phyloP scores from a whole-genome alignment of 1,284 basidiomycete genomes.

The Chondrostereum purpureum region DNA sequence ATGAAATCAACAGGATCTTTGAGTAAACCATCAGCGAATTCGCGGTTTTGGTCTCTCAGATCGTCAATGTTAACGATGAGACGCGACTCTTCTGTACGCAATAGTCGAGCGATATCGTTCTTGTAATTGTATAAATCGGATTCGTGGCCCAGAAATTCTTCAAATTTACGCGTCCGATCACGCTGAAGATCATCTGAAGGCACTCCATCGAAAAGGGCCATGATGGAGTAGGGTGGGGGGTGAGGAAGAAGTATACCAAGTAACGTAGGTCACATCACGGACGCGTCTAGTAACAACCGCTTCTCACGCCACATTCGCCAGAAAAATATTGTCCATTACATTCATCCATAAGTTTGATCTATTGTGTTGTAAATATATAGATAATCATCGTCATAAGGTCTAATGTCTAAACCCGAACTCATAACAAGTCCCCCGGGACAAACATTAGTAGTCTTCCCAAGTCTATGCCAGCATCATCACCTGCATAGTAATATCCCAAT shows the following conservation, averaged over 20 bases:
- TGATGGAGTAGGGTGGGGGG: too few relatives aligned
- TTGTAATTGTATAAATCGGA: slow-evolving; percentile 79
- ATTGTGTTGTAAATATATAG: too few relatives aligned
- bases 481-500: not conserved
- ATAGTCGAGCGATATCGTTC: slow-evolving; percentile 81
- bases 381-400: too few relatives aligned
- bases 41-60: slow-evolving; percentile 88
- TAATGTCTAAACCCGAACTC: too few relatives aligned
- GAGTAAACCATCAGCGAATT: slow-evolving; percentile 77
- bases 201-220: slow-evolving; percentile 46
- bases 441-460: not conserved
- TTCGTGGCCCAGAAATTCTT: slow-evolving; percentile 83
- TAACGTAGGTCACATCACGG: too few relatives aligned
- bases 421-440: too few relatives aligned
- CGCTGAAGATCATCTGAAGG: slow-evolving; percentile 68
- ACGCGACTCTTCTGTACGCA: slow-evolving; percentile 79
- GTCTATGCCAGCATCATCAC: not conserved
- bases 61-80: slow-evolving; percentile 97
- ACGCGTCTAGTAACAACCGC: too few relatives aligned
- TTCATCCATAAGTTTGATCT: too few relatives aligned
- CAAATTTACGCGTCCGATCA: slow-evolving; percentile 75
- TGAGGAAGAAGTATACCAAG: too few relatives aligned
- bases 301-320: too few relatives aligned
- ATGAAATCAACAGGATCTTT: slow-evolving; percentile 86
- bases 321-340: too few relatives aligned